phyloP scores from a whole-genome alignment of 1,284 basidiomycete species.

The Irpex sp. region DNA sequence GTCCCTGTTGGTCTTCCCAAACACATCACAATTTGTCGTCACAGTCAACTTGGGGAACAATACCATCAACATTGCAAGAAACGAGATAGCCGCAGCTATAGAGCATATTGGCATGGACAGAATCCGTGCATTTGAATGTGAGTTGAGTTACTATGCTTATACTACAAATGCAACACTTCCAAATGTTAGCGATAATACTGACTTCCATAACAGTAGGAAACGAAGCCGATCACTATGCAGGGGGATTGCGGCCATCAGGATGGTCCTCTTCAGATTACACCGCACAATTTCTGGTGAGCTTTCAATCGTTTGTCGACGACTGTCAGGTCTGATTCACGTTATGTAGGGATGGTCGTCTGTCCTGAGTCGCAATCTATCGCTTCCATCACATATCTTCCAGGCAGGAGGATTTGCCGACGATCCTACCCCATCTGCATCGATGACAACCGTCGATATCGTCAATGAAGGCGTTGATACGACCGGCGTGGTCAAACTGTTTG shows the following conservation, averaged over 20 bases:
- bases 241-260: conserved; percentile 23
- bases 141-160: conserved; percentile 3
- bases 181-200: too few relatives aligned
- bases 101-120: conserved; percentile 28
- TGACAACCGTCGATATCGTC: conserved; percentile 30
- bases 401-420: conserved; percentile 30
- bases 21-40: conserved; percentile 27
- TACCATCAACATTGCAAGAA: conserved; percentile 29
- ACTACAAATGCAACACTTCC: too few relatives aligned
- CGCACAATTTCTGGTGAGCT: conserved; percentile 26
- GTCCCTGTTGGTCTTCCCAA: conserved; percentile 28
- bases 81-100: conserved; percentile 28
- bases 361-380: conserved; percentile 24
- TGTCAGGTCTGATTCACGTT: background rate
- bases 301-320: background rate
- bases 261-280: conserved; percentile 32
- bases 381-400: conserved; percentile 28
- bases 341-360: conserved; percentile 29
- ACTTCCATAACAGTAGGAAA: conserved; percentile 27
- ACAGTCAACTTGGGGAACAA: conserved; percentile 34
- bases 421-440: conserved; percentile 25
- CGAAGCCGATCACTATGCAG: conserved; percentile 33
- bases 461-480: conserved; percentile 29
- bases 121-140: conserved; percentile 30
- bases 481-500: conserved; percentile 28